Percentiles rank a stretch among this genome's conserved stretches.
Conservation (phyloP, 495 filamentous ascomycete genomes). For the Podospora comata region DNA sequence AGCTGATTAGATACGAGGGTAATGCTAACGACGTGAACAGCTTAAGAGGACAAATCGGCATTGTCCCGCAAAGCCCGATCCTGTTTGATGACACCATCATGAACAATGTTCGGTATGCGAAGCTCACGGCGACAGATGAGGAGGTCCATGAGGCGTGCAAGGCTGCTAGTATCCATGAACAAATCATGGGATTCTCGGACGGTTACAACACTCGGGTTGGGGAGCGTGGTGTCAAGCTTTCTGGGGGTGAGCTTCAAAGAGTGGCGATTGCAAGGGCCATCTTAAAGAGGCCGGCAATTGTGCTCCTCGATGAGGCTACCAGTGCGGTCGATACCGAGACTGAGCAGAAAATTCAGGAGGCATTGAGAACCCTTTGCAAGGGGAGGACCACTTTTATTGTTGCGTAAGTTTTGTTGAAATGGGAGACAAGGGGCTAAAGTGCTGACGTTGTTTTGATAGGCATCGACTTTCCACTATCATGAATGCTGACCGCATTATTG, state of each 20-base stretch:
- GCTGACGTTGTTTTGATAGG: conserved; percentile 29
- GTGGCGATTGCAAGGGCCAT: conserved; percentile 71
- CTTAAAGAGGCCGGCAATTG: conserved; percentile 52
- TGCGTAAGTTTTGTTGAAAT: conserved; percentile 46
- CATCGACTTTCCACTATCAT: conserved; percentile 69
- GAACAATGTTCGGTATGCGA: conserved; percentile 69
- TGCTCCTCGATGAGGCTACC: conserved; percentile 56
- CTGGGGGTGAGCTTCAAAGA: conserved; percentile 71
- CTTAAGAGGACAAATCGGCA: conserved; percentile 62
- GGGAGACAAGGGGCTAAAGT: background rate
- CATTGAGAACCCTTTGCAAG: conserved; percentile 55
- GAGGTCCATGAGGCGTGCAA: conserved; percentile 69
- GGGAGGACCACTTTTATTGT: conserved; percentile 61
- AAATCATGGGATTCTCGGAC: conserved; percentile 62
- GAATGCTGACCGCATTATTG: conserved; percentile 65
- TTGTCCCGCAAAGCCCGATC: conserved; percentile 68
- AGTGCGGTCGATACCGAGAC: conserved; percentile 63
- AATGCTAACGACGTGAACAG: conserved; percentile 36
- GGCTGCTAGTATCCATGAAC: conserved; percentile 67
- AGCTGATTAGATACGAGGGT: background rate
- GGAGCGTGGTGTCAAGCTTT: conserved; percentile 64
- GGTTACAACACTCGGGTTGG: conserved; percentile 60
- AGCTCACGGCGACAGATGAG: conserved; percentile 56
- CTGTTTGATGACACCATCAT: conserved; percentile 73
- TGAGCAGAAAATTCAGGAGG: conserved; percentile 68